Conservation (phyloP, 1,284 basidiomycete species). For the Ganoderma lucidum region DNA sequence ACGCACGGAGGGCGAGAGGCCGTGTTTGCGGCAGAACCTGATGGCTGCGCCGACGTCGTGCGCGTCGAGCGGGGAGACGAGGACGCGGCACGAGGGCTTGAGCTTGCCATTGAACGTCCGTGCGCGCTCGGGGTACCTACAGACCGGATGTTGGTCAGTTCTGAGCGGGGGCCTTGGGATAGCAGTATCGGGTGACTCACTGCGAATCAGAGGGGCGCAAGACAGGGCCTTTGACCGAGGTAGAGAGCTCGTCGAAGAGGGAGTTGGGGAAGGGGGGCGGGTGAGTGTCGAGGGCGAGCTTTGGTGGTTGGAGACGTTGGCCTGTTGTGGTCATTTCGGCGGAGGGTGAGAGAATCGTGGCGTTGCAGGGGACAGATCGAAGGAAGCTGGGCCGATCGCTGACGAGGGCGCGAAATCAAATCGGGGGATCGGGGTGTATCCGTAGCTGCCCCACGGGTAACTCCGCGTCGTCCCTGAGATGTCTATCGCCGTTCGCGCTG, state of each 20-base stretch:
- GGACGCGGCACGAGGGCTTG: slow-evolving; percentile 60
- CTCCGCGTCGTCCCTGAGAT: not conserved
- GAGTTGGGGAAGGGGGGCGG: slow-evolving; percentile 18
- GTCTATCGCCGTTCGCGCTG: not conserved
- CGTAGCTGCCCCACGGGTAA: not conserved
- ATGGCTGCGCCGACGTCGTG: slow-evolving; percentile 77
- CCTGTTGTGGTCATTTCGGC: not conserved
- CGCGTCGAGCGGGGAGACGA: slow-evolving; percentile 76
- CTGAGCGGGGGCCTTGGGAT: not conserved
- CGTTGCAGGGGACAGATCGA: slow-evolving; percentile 8
- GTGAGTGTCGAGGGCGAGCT: slow-evolving; percentile 8
- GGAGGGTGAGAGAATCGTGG: slow-evolving; percentile 8
- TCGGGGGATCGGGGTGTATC: not conserved
- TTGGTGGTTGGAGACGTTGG: slow-evolving; percentile 7
- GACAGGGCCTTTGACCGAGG: slow-evolving; percentile 36
- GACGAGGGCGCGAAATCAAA: not conserved
- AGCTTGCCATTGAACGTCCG: slow-evolving; percentile 85
- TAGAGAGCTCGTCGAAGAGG: slow-evolving; percentile 33
- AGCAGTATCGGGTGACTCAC: slow-evolving; percentile 18
- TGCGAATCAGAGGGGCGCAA: slow-evolving; percentile 32
- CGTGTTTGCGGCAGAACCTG: slow-evolving; percentile 72
- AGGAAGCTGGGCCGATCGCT: slow-evolving; percentile 4
- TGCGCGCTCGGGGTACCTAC: slow-evolving; percentile 68
- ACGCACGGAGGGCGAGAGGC: slow-evolving; percentile 83
- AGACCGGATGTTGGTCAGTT: not conserved